These are phyloP conservation scores for Bombardia bombarda DNA, from an alignment of 495 filamentous ascomycete genomes.

Conservation along the genomic window DNA sequence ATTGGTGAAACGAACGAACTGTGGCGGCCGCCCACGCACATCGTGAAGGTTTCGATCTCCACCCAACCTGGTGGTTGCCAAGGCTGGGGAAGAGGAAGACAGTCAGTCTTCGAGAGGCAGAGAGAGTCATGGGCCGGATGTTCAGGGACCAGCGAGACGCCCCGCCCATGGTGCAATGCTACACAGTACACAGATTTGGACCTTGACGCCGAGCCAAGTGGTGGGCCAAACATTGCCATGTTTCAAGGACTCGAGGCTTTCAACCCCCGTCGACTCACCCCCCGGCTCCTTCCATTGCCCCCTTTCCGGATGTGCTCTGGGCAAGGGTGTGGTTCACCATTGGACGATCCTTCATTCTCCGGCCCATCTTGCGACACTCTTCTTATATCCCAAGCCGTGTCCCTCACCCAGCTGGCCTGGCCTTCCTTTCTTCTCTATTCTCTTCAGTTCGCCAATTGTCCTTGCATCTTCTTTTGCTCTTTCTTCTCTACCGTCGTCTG, in stretches of 20 bases:
- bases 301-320: slow-evolving; percentile 10
- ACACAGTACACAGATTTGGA: slow-evolving; percentile 1
- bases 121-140: too few relatives aligned
- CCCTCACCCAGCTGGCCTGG: slow-evolving; percentile 15
- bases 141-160: too few relatives aligned
- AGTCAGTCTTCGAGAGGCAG: too few relatives aligned
- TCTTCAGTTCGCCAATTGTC: slow-evolving; percentile 18
- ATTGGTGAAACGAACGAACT: too few relatives aligned
- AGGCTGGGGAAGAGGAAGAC: too few relatives aligned
- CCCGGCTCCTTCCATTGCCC: slow-evolving; percentile 3
- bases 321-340: slow-evolving; percentile 12
- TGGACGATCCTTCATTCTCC: slow-evolving; percentile 22
- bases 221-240: slow-evolving; percentile 23
- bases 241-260: slow-evolving; percentile 20
- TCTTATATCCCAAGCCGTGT: slow-evolving; percentile 22
- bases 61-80: neutral
- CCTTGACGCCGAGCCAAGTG: slow-evolving; percentile 13
- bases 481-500: slow-evolving; percentile 1
- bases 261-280: slow-evolving; percentile 13
- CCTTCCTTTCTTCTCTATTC: slow-evolving; percentile 18
- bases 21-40: too few relatives aligned
- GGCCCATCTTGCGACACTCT: slow-evolving; percentile 4
- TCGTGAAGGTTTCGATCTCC: neutral
- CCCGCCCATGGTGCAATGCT: slow-evolving; percentile 6
- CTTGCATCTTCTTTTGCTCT: slow-evolving; percentile 14